A percentile compares a stretch with the other conserved stretches of the same genome.
Evolutionary conservation across 2,329 filamentous ascomycete species (phyloP).

Genomic region (Zopfia rhizophila): DNA sequence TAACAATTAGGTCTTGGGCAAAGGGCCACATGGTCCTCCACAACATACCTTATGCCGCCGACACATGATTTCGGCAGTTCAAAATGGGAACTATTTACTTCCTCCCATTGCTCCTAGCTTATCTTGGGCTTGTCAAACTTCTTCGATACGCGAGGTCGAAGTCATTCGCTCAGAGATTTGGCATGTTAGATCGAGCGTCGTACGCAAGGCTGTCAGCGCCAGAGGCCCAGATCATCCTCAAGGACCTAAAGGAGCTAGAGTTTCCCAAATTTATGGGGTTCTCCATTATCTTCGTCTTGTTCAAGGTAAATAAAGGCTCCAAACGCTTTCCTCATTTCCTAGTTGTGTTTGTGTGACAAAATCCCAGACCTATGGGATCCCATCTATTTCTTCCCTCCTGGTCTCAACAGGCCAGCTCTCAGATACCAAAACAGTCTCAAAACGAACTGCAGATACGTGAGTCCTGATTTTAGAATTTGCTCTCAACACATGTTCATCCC

Average conservation of each 20-base stretch:
- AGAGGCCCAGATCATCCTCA: not conserved
- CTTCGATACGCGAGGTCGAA: too few species aligned
- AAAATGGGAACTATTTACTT: too few species aligned
- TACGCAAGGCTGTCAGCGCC: not conserved
- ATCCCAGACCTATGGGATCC: slow-evolving; percentile 32
- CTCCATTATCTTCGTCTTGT: slow-evolving; percentile 6
- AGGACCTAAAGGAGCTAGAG: slow-evolving; percentile 2
- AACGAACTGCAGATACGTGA: slow-evolving; percentile 31
- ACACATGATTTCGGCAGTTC: too few species aligned
- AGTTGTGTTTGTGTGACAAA: too few species aligned
- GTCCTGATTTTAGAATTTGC: slow-evolving; percentile 29
- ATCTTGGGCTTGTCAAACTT: too few species aligned
- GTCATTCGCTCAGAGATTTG: too few species aligned
- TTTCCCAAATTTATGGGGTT: slow-evolving; percentile 3
- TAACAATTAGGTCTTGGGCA: too few species aligned
- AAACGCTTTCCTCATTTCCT: not conserved
- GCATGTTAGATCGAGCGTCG: not conserved
- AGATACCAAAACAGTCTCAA: slow-evolving; percentile 8
- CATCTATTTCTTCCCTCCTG: slow-evolving; percentile 28
- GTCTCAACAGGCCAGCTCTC: slow-evolving; percentile 28
- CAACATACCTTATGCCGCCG: too few species aligned
- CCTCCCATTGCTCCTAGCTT: too few species aligned
- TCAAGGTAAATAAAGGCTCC: too few species aligned
- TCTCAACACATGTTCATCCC: slow-evolving; percentile 21
- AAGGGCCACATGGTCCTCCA: too few species aligned